Conservation (phyloP, 345 rosid genomes). For the Xanthoceras sorbifolium region DNA sequence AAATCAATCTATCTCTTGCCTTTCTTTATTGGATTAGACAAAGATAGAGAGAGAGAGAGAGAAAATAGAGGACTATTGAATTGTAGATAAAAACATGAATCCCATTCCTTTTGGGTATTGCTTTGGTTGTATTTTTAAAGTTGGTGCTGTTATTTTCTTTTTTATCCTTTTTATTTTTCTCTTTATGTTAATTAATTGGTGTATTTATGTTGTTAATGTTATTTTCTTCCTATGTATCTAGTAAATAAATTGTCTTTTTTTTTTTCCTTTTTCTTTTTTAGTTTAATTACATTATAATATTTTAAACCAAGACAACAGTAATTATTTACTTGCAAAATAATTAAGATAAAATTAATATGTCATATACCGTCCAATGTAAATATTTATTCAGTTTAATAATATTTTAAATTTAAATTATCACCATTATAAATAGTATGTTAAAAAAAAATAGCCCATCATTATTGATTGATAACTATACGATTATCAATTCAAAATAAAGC, state of each 20-base stretch:
- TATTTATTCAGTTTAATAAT: too few relatives aligned
- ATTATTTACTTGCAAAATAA: too few relatives aligned
- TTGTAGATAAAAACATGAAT: slow-evolving; percentile 42
- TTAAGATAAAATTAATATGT: too few relatives aligned
- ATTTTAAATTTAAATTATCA: too few relatives aligned
- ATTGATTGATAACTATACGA: too few relatives aligned
- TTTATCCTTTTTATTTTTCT: slow-evolving; percentile 12
- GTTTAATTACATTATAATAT: too few relatives aligned
- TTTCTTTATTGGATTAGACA: background rate
- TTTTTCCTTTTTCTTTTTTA: too few relatives aligned
- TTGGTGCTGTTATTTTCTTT: slow-evolving; percentile 16
- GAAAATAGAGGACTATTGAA: slow-evolving; percentile 30
- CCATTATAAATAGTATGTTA: too few relatives aligned
- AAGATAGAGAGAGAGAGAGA: slow-evolving; percentile 13
- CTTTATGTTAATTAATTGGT: background rate
- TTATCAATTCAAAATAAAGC: background rate
- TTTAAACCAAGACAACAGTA: too few relatives aligned
- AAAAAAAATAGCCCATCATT: too few relatives aligned
- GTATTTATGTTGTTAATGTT: slow-evolving; percentile 9
- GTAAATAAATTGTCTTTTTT: background rate
- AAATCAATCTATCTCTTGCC: slow-evolving; percentile 14
- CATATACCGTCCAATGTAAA: too few relatives aligned
- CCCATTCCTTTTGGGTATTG: slow-evolving; percentile 8
- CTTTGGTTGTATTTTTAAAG: slow-evolving; percentile 15
- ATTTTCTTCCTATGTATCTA: background rate